Conservation (phyloP, 2,329 filamentous ascomycete species). For the Aspergillus proliferans region DNA sequence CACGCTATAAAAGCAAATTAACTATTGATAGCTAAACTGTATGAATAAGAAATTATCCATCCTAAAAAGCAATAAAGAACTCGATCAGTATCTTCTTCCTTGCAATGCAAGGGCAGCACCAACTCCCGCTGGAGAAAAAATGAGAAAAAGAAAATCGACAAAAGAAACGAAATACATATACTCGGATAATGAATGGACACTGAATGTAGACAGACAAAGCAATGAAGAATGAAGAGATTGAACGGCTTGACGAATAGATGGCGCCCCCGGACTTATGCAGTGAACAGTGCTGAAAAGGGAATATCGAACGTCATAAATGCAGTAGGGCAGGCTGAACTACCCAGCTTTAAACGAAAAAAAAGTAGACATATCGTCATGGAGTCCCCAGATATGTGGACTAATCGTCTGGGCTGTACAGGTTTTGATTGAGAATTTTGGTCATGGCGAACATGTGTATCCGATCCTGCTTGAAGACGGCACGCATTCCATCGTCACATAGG, state of each 20-base stretch:
- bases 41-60: not conserved
- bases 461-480: conserved; percentile 83
- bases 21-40: no score
- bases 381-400: conserved; percentile 23
- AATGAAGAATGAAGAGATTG: conserved; percentile 7
- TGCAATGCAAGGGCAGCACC: conserved; percentile 16
- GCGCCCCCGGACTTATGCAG: conserved; percentile 29
- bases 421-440: conserved; percentile 90
- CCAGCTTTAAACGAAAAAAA: not conserved
- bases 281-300: conserved; percentile 15
- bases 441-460: conserved; percentile 98
- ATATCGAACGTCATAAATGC: conserved; percentile 21
- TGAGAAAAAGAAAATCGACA: conserved; percentile 1
- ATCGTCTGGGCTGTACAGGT: conserved; percentile 81
- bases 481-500: conserved; percentile 83
- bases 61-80: not conserved
- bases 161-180: conserved; percentile 9
- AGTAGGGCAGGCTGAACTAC: conserved; percentile 4
- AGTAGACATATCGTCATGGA: conserved; percentile 8
- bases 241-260: conserved; percentile 6
- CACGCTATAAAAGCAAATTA: no score
- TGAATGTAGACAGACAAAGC: conserved; percentile 7
- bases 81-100: not conserved
- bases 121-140: conserved; percentile 27
- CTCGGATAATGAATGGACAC: conserved; percentile 14